Percentiles rank a stretch among this genome's conserved stretches.
These are phyloP conservation scores for Phragmites australis DNA, from an alignment of 176 grass and related monocot genomes.

Conservation along the genomic window DNA sequence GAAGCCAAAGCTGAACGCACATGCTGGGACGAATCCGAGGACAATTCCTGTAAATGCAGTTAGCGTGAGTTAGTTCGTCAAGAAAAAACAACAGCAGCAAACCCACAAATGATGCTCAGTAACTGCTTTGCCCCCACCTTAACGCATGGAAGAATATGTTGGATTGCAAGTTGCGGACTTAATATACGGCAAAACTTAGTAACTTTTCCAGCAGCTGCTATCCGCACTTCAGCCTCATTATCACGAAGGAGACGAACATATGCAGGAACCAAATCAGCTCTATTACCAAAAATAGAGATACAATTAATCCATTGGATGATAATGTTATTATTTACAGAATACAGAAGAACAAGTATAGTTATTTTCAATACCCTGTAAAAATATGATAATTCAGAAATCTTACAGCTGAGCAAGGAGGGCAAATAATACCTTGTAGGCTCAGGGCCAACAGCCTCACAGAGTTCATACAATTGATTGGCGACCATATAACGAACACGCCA, in stretches of 20 bases:
- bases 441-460: slow-evolving; percentile 87
- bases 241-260: slow-evolving; percentile 95
- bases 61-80: slow-evolving; percentile 3
- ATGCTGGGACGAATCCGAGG: slow-evolving; percentile 92
- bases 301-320: too few relatives aligned
- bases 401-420: not conserved
- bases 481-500: slow-evolving; percentile 99
- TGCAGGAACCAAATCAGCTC: slow-evolving; percentile 74
- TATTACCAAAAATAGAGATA: slow-evolving; percentile 49
- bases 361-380: not conserved
- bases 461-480: slow-evolving; percentile 91
- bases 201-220: slow-evolving; percentile 96
- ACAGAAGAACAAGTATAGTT: too few relatives aligned
- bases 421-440: slow-evolving; percentile 72
- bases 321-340: too few relatives aligned
- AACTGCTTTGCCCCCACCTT: slow-evolving; percentile 50
- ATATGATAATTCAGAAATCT: not conserved
- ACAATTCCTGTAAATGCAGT: slow-evolving; percentile 60
- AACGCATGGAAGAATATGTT: slow-evolving; percentile 90
- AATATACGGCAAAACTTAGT: slow-evolving; percentile 91
- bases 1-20: slow-evolving; percentile 99
- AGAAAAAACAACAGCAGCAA: not conserved
- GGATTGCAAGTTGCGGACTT: slow-evolving; percentile 65
- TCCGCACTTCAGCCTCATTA: slow-evolving; percentile 96
- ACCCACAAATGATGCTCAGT: not conserved